These are phyloP conservation scores for Plasmodium sp. DNA, from an alignment of 169 alveolate species.

Conservation along the genomic window DNA sequence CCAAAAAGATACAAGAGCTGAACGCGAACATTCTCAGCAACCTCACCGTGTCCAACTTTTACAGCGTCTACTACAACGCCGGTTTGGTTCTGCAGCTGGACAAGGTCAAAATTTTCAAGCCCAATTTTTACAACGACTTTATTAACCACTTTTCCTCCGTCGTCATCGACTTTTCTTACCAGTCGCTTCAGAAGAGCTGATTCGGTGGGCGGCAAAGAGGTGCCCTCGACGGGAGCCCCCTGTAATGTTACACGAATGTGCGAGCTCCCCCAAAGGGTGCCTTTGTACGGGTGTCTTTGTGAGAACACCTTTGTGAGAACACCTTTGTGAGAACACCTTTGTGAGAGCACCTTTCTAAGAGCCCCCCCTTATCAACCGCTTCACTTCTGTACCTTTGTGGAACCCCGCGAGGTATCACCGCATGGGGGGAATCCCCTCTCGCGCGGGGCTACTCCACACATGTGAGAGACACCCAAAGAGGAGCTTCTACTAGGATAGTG, in stretches of 20 bases:
- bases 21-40: slow-evolving; percentile 8
- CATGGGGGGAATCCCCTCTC: not conserved
- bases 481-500: not conserved
- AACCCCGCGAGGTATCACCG: not conserved
- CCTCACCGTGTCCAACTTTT: slow-evolving; percentile 59
- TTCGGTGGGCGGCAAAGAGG: not conserved
- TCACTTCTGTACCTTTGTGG: not conserved
- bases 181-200: not conserved
- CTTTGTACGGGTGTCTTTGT: not conserved
- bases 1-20: slow-evolving; percentile 8
- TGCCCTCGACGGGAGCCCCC: not conserved
- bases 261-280: not conserved
- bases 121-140: slow-evolving; percentile 21
- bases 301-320: too few species aligned
- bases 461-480: not conserved
- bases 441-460: not conserved
- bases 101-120: slow-evolving; percentile 1
- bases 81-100: slow-evolving; percentile 26
- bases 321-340: not conserved
- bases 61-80: slow-evolving; percentile 34
- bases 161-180: slow-evolving; percentile 43
- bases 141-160: slow-evolving; percentile 44
- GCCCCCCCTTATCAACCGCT: not conserved
- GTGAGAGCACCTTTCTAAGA: not conserved
- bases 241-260: not conserved